phyloP scores from a whole-genome alignment of 1,284 basidiomycete species.

The Austroboletus olivaceoglutinosus region DNA sequence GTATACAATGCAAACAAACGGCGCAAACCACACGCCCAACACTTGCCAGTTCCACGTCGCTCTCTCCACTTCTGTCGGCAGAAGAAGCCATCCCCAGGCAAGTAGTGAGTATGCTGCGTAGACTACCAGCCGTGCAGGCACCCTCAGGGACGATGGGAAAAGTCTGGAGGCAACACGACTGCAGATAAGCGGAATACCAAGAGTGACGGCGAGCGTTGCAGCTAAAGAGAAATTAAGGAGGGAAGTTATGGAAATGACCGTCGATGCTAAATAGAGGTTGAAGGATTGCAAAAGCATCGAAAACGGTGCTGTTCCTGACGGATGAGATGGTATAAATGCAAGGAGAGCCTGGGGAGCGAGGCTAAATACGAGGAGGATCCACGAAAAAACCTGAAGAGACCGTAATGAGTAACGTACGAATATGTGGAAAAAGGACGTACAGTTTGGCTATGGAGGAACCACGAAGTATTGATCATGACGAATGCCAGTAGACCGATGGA shows the following conservation, averaged over 20 bases:
- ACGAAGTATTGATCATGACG: slow-evolving; percentile 40
- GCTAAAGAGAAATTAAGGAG: slow-evolving; percentile 91
- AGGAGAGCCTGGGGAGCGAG: slow-evolving; percentile 32
- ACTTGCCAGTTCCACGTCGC: slow-evolving; percentile 71
- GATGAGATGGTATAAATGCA: slow-evolving; percentile 18
- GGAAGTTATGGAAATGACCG: slow-evolving; percentile 79
- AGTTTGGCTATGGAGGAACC: slow-evolving; percentile 38
- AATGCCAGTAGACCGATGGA: slow-evolving; percentile 50
- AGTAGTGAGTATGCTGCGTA: slow-evolving; percentile 47
- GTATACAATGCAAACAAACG: slow-evolving; percentile 71
- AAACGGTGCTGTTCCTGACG: slow-evolving; percentile 37
- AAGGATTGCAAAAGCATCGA: slow-evolving; percentile 63
- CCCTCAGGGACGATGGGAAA: slow-evolving; percentile 34
- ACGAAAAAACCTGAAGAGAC: slow-evolving; percentile 22
- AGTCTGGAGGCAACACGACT: slow-evolving; percentile 22
- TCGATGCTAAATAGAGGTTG: slow-evolving; percentile 75
- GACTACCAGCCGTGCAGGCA: slow-evolving; percentile 31
- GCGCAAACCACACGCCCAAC: slow-evolving; percentile 71
- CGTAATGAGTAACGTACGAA: slow-evolving; percentile 1
- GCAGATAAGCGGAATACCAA: slow-evolving; percentile 60
- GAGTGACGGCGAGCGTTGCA: slow-evolving; percentile 58
- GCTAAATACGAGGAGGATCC: slow-evolving; percentile 30
- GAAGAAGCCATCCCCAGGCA: slow-evolving; percentile 58
- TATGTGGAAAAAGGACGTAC: slow-evolving; percentile 33
- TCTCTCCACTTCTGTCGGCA: slow-evolving; percentile 41